Evolutionary conservation across 768 basidiomycete species (phyloP).

Genomic region (Leccinum boreale): DNA sequence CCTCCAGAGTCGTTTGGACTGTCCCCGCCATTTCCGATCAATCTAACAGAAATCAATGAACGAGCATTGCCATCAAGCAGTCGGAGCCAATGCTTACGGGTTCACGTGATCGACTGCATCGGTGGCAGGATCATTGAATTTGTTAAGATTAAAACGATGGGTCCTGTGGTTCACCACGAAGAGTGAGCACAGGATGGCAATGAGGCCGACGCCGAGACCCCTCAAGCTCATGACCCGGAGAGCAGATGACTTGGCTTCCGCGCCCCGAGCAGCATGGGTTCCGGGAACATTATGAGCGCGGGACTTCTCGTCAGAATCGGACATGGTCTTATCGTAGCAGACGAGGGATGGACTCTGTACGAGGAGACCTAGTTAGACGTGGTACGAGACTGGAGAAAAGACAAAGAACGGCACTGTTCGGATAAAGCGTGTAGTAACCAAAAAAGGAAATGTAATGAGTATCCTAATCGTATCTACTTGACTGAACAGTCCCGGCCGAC

Average conservation of each 20-base stretch:
- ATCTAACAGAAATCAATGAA: conserved; percentile 21
- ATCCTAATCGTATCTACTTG: too few relatives aligned
- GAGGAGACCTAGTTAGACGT: too few relatives aligned
- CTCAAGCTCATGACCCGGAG: background rate
- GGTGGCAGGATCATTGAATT: conserved; percentile 31
- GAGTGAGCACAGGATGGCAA: conserved; percentile 12
- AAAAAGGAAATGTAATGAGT: too few relatives aligned
- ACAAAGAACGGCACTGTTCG: too few relatives aligned
- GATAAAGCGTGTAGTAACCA: too few relatives aligned
- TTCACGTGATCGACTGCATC: conserved; percentile 45
- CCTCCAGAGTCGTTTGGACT: conserved; percentile 74
- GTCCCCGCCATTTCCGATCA: conserved; percentile 73
- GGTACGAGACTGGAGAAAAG: too few relatives aligned
- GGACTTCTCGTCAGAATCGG: background rate
- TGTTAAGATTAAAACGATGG: conserved; percentile 10
- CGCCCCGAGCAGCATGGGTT: background rate
- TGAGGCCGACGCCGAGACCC: conserved; percentile 11
- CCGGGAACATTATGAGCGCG: background rate
- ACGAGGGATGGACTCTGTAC: too few relatives aligned
- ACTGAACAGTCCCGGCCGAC: too few relatives aligned
- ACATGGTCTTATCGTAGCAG: background rate
- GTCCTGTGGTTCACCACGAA: conserved; percentile 11
- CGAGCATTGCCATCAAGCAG: background rate
- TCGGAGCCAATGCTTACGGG: conserved; percentile 33
- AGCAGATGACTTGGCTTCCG: background rate